Conservation (phyloP, 768 basidiomycete species). For the Auriculariales sp. region DNA sequence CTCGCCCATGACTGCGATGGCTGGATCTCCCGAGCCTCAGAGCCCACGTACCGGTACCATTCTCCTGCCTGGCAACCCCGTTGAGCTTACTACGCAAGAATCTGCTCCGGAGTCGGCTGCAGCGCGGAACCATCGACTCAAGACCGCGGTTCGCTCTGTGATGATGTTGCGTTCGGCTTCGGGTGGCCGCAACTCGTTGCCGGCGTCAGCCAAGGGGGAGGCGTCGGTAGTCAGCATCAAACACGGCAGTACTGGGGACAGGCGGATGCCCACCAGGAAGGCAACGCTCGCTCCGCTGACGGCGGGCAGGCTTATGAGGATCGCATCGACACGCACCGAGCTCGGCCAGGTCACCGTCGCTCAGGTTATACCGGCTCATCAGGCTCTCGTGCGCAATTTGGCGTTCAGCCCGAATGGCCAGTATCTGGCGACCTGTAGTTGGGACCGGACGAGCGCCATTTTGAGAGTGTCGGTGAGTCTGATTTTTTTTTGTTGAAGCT, state of each 20-base stretch:
- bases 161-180: slow-evolving; percentile 26
- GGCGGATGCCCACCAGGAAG: not conserved
- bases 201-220: slow-evolving; percentile 7
- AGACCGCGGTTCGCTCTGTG: slow-evolving; percentile 29
- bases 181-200: slow-evolving; percentile 10
- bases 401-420: slow-evolving; percentile 68
- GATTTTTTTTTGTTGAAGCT: slow-evolving; percentile 13
- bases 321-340: slow-evolving; percentile 39
- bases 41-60: not conserved
- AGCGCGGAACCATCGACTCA: slow-evolving; percentile 18
- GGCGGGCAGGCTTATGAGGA: slow-evolving; percentile 33
- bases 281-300: slow-evolving; percentile 13
- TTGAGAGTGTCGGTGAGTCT: slow-evolving; percentile 45
- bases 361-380: slow-evolving; percentile 49
- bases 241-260: no score
- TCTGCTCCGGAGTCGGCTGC: not conserved
- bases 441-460: slow-evolving; percentile 56
- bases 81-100: not conserved
- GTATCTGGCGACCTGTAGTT: slow-evolving; percentile 61
- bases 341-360: slow-evolving; percentile 38
- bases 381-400: slow-evolving; percentile 53
- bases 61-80: not conserved
- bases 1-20: no score
- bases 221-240: slow-evolving; percentile 11
- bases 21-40: not conserved